Evolutionary conservation across 2,329 filamentous ascomycete species (phyloP).

Genomic region (Trichophyton mentagrophytes): DNA sequence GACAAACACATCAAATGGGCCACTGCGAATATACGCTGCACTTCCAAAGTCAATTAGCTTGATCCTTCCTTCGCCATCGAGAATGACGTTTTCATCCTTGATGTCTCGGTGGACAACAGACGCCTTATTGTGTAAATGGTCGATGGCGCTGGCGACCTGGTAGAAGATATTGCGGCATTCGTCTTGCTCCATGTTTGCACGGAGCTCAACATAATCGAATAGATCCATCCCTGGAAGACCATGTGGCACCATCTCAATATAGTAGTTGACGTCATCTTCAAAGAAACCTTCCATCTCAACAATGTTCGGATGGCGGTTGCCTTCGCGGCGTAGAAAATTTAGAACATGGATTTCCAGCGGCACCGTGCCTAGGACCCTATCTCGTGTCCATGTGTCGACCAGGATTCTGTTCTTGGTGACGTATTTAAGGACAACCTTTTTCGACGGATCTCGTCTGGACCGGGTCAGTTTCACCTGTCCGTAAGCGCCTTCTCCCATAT

Average conservation of each 20-base stretch:
- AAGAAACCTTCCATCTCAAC: constrained; percentile 59
- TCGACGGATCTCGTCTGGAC: constrained; percentile 60
- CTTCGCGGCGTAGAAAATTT: constrained; percentile 72
- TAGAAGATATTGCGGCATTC: constrained; percentile 92
- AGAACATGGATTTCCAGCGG: constrained; percentile 94
- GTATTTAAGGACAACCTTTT: constrained; percentile 91
- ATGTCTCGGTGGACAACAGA: constrained; percentile 93
- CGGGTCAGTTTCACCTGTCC: constrained; percentile 92
- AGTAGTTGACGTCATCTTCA: constrained; percentile 65
- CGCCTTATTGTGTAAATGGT: constrained; percentile 82
- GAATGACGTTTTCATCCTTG: constrained; percentile 95
- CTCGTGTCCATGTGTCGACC: constrained; percentile 95
- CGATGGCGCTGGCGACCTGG: constrained; percentile 78
- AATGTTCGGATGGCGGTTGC: constrained; percentile 51
- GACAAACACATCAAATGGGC: constrained; percentile 97
- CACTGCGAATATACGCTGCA: constrained; percentile 94
- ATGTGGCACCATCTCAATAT: constrained; percentile 93
- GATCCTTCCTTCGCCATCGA: constrained; percentile 89
- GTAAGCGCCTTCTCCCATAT: constrained; percentile 97
- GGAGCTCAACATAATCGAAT: constrained; percentile 96
- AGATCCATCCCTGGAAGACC: constrained; percentile 95
- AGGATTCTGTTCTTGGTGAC: constrained; percentile 94
- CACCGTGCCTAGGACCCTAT: constrained; percentile 83
- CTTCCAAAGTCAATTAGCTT: constrained; percentile 98
- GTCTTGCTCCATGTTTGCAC: constrained; percentile 87